Evolutionary conservation across 148 eudicot species (phyloP).

Genomic region (Vaccinium myrtillus): DNA sequence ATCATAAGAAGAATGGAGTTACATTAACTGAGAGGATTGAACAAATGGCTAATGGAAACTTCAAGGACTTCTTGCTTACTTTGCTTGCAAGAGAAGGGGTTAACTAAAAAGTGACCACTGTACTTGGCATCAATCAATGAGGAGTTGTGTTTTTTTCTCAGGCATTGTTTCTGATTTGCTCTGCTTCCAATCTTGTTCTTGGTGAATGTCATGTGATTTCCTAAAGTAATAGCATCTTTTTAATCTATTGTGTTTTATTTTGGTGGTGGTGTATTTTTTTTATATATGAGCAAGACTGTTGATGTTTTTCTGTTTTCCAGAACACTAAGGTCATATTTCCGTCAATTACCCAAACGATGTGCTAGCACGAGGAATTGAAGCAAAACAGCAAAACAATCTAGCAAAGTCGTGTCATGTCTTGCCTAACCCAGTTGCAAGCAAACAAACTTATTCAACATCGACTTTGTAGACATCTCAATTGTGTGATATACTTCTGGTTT

Average conservation of each 20-base stretch:
- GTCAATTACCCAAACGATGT: no score
- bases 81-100: conserved; percentile 50
- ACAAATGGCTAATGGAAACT: conserved; percentile 57
- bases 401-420: no score
- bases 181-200: conserved; percentile 8
- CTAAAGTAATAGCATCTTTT: neutral
- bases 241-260: neutral
- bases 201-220: neutral
- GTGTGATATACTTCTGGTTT: no score
- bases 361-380: no score
- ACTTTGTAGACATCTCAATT: no score
- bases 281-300: neutral
- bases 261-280: neutral
- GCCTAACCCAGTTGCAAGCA: no score
- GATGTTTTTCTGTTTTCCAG: no score
- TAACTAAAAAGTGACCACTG: neutral
- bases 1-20: conserved; percentile 35
- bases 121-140: neutral
- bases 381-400: no score
- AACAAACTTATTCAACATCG: no score
- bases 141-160: neutral
- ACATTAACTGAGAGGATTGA: conserved; percentile 41
- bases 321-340: no score
- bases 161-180: neutral
- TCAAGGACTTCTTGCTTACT: conserved; percentile 65